Conservation (phyloP, 345 rosid genomes). For the Pistacia integerrima region DNA sequence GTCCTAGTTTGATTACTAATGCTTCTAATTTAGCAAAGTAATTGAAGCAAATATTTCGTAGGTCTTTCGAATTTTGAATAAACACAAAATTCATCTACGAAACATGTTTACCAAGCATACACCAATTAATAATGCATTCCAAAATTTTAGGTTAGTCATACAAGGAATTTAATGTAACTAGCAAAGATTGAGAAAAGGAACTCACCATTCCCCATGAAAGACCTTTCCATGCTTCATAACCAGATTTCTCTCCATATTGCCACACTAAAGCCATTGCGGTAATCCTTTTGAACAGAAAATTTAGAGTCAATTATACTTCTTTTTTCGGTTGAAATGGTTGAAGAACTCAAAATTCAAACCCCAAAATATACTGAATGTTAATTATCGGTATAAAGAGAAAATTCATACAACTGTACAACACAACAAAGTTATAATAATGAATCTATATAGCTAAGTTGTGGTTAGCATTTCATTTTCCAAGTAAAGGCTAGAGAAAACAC, state of each 20-base stretch:
- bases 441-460: not conserved
- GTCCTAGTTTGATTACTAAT: not conserved
- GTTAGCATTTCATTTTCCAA: not conserved
- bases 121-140: not conserved
- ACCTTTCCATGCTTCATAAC: constrained; percentile 92
- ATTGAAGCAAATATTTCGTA: constrained; percentile 1
- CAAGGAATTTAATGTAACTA: not conserved
- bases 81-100: not conserved
- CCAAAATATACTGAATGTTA: not conserved
- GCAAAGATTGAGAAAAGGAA: not conserved
- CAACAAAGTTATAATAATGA: not conserved
- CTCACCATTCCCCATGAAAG: constrained; percentile 98
- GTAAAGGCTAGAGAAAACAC: not conserved
- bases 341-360: no score
- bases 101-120: no score
- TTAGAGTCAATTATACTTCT: not conserved
- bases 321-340: no score
- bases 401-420: not conserved
- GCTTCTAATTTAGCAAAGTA: not conserved
- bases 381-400: not conserved
- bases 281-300: constrained; percentile 51
- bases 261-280: constrained; percentile 94
- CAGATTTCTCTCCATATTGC: constrained; percentile 90
- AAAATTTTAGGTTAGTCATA: not conserved
- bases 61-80: not conserved